Evolutionary conservation across 2,329 filamentous ascomycete genomes (phyloP).

Genomic region (Dactylellina cionopaga): DNA sequence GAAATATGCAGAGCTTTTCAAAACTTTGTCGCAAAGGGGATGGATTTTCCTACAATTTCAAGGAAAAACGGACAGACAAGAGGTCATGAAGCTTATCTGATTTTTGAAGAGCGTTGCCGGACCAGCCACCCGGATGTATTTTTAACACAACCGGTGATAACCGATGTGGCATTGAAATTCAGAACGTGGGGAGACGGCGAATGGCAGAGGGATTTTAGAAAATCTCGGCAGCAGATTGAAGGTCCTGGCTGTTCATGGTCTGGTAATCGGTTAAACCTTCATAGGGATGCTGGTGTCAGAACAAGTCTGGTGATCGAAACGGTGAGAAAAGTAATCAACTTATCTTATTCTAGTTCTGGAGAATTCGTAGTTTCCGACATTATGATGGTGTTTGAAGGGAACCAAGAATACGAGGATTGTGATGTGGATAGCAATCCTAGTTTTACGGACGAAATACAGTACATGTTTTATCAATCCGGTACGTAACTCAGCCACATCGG

Average conservation of each 20-base stretch:
- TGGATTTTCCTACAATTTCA: no score
- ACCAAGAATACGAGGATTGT: not conserved
- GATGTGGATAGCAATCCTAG: not conserved
- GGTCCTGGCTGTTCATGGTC: no score
- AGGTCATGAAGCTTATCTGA: not conserved
- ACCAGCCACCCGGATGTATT: not conserved
- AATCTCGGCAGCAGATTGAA: no score
- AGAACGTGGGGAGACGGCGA: not conserved
- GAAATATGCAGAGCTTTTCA: no score
- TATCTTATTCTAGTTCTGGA: not conserved
- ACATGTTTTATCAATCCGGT: no score
- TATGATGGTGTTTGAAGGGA: not conserved
- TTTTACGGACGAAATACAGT: no score
- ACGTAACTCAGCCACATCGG: no score
- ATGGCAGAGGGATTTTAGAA: not conserved
- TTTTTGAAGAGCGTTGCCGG: not conserved
- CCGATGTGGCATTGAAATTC: not conserved
- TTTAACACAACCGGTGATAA: constrained; percentile 2
- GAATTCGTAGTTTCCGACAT: not conserved
- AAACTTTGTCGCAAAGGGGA: no score
- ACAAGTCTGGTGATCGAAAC: not conserved
- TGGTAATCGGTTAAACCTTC: not conserved
- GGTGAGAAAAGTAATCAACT: not conserved
- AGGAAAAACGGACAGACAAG: no score
- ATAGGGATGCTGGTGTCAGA: not conserved